Evolutionary conservation across 148 eudicot species (phyloP).

Genomic region (Fagopyrum esculentum): DNA sequence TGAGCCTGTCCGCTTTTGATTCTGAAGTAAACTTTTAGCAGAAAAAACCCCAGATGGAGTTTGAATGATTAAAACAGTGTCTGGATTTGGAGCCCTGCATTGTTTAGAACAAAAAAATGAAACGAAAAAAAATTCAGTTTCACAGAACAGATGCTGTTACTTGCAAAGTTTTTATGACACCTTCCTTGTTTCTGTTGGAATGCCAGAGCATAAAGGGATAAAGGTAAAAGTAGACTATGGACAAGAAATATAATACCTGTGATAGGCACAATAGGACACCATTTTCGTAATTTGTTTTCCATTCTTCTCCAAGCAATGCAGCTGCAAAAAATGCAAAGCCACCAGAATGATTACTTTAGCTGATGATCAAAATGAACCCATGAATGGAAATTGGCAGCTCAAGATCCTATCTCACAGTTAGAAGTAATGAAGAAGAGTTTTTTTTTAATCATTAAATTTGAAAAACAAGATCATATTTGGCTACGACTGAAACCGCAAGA

Average conservation of each 20-base stretch:
- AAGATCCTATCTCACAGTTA: not conserved
- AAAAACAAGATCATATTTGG: not conserved
- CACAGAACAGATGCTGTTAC: not conserved
- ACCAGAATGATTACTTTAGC: not conserved
- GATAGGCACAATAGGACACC: constrained; percentile 93
- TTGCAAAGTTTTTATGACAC: not conserved
- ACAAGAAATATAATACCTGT: constrained; percentile 53
- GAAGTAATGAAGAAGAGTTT: constrained; percentile 1
- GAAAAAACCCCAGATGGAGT: constrained; percentile 81
- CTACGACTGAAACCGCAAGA: not conserved
- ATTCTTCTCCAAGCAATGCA: constrained; percentile 80
- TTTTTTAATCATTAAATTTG: not conserved
- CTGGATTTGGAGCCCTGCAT: constrained; percentile 92
- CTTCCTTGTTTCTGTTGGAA: not conserved
- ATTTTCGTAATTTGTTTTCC: constrained; percentile 89
- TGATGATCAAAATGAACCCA: not conserved
- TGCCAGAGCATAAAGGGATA: not conserved
- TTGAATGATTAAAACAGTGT: constrained; percentile 79
- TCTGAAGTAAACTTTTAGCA: constrained; percentile 67
- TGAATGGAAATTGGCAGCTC: not conserved
- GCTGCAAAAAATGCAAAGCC: constrained; percentile 31
- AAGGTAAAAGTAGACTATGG: not conserved
- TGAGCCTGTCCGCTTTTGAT: constrained; percentile 55
- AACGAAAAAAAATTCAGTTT: constrained; percentile 6
- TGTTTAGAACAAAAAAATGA: not conserved